Base-by-base conservation (phyloP, 441 rosid genomes). In the Populus trichocarpa region DNA sequence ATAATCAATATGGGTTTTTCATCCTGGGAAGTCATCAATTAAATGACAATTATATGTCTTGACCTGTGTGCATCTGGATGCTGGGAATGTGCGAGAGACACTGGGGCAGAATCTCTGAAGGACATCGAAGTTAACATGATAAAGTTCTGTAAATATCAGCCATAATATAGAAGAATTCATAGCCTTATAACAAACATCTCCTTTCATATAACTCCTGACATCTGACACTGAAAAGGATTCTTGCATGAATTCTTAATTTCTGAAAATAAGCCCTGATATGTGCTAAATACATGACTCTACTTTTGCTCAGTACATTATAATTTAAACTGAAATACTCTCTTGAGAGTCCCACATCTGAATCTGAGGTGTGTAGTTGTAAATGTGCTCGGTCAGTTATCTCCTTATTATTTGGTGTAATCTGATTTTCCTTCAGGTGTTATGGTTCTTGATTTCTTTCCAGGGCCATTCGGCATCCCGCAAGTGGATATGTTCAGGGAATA, bases 381-480 rank as follows among this genome's bases (percentile, higher is more conserved):
- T 53, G n/a, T 16, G n/a, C 22, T 67, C 66, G 8, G 33, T 68
- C 30, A 67, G 72, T 33, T 28, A 22, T 38, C 59, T 71, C 20
- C 28, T 75, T 79, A 68, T 78, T 70, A 26, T 57, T 72, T 64
- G 26, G 74, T 71, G 71, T 68, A 65, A 67, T 46, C 25, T 46
- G 61, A 71, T 83, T 71, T 71, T 40, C 32, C 63, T 72, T 71
- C 76, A 74, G 74, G 69, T 75, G 57, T 70, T 46, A 50, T 70
- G 75, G 77, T 80, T 36, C 76, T 57, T 66, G 74, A 57, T 81
- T 82, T 83, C 72, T 81, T 82, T 83, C 36, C 88, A 96, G 98
- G 99, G 99, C 98, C 70, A 96, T 96, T 71, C 87, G 99, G 80
- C 99, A 96, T 85, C 99, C 98, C 81, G 98, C 98, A 13, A 96